Base-by-base conservation (phyloP, 2,329 filamentous ascomycete genomes). In the Cladosporium sp. region DNA sequence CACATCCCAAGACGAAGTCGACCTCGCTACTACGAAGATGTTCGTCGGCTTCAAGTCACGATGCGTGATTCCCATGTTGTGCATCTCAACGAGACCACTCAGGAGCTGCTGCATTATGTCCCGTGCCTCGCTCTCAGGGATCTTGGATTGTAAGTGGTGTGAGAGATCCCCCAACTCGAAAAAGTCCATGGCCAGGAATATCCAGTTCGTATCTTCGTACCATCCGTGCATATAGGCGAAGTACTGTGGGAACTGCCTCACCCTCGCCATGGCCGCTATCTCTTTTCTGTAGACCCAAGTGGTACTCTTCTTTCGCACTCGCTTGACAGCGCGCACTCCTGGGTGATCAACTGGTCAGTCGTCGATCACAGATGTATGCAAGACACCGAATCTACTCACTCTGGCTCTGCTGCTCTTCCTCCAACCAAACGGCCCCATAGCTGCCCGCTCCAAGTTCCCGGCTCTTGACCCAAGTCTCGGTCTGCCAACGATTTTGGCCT, bases 151-250 rank as follows among this genome's bases (percentile, higher is more conserved):
- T n/a, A 69, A 52, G 42, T 63, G 66, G 5, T 58, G 37, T n/a
- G 66, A 56, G 1, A 73, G n/a, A n/a, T n/a, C 64, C 2, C 70
- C 69, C 41, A 60, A 50, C 18, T 54, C 40, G 7, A 69, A 53
- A 51, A 68, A 73, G 50, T 73, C 70, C 68, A 73, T 71, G 5
- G 66, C 55, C 29, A 73, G 61, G 50, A 61, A 68, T 1, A 73
- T 36, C 4, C 32, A 38, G 42, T 60, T 54, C 2, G 52, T 17
- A 30, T 53, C 54, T 47, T 70, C 63, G 53, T 61, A 73, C 70
- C 70, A 73, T 2, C 70, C 68, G 37, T 59, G 63, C 1, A 62
- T 68, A 43, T 67, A 50, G 1, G 64, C 63, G 42, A 64, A 65
- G 24, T 47, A 56, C 6, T 45, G 20, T 18, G 53, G 47, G 40